phyloP scores from a whole-genome alignment of 768 basidiomycete species.

The Auriscalpium orientale region DNA sequence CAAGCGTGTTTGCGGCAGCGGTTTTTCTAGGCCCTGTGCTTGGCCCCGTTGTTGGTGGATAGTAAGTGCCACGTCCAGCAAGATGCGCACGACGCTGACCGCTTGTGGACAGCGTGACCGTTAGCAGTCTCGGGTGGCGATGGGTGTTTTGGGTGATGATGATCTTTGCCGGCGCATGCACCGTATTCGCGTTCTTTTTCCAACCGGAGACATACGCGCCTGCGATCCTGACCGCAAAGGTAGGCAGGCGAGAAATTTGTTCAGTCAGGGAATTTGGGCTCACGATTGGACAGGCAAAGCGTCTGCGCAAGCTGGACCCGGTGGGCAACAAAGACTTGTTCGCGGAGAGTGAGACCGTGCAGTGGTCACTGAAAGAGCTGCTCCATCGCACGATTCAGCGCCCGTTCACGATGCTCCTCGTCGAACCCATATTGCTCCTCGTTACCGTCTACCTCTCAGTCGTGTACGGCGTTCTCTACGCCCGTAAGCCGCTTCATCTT shows the following conservation, averaged over 20 bases:
- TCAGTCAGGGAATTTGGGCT: neutral
- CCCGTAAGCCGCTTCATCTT: slow-evolving; percentile 1
- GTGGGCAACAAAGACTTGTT: neutral
- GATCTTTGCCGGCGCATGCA: slow-evolving; percentile 14
- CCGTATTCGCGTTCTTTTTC: slow-evolving; percentile 7
- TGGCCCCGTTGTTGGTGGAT: slow-evolving; percentile 20
- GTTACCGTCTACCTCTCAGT: slow-evolving; percentile 9
- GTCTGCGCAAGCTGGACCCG: neutral
- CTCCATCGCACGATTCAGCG: slow-evolving; percentile 21
- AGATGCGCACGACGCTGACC: neutral
- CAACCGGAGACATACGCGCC: slow-evolving; percentile 18
- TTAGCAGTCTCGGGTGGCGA: slow-evolving; percentile 13
- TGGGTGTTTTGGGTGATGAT: slow-evolving; percentile 22
- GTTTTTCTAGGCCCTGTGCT: slow-evolving; percentile 20
- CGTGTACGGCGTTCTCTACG: slow-evolving; percentile 9
- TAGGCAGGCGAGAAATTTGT: neutral
- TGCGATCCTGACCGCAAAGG: slow-evolving; percentile 7
- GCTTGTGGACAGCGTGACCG: neutral
- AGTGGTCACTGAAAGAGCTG: slow-evolving; percentile 4
- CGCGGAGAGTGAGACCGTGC: neutral
- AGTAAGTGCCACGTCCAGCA: neutral
- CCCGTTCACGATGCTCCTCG: slow-evolving; percentile 26
- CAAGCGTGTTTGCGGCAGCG: slow-evolving; percentile 13
- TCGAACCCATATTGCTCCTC: slow-evolving; percentile 19
- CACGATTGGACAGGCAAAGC: neutral